A percentile compares a stretch with the other conserved stretches of the same genome.
Evolutionary conservation across 2,329 filamentous ascomycete species (phyloP).

Genomic region (Alternaria consortialis): DNA sequence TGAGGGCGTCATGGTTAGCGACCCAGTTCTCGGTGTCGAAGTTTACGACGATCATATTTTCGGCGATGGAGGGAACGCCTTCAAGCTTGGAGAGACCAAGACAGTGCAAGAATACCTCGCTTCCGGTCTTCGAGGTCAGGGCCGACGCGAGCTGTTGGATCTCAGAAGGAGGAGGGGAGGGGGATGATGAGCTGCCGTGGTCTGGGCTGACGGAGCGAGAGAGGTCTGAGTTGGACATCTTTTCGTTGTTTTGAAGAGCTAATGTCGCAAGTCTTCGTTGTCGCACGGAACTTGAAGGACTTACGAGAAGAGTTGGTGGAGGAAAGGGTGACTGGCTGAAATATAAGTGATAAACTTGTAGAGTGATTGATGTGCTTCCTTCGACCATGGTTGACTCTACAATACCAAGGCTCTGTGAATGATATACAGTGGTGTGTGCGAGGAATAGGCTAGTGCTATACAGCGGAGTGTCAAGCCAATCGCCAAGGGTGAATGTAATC

Average conservation of each 20-base stretch:
- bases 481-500: background rate
- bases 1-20: slow-evolving; percentile 10
- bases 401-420: background rate
- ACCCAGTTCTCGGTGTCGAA: slow-evolving; percentile 25
- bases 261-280: background rate
- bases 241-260: background rate
- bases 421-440: background rate
- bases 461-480: background rate
- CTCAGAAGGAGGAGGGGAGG: background rate
- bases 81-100: slow-evolving; percentile 3
- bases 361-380: background rate
- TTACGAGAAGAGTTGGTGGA: background rate
- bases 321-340: background rate
- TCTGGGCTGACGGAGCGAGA: background rate
- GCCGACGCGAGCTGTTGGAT: background rate
- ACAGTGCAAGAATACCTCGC: slow-evolving; percentile 7
- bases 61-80: slow-evolving; percentile 4
- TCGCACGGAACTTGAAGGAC: background rate
- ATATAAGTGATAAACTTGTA: background rate
- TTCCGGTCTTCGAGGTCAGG: background rate
- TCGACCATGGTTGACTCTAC: background rate
- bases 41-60: slow-evolving; percentile 16
- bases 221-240: background rate
- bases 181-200: background rate
- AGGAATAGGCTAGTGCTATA: background rate